Evolutionary conservation across 139 green algal species (phyloP).

Genomic region (Tetraselmis chui): DNA sequence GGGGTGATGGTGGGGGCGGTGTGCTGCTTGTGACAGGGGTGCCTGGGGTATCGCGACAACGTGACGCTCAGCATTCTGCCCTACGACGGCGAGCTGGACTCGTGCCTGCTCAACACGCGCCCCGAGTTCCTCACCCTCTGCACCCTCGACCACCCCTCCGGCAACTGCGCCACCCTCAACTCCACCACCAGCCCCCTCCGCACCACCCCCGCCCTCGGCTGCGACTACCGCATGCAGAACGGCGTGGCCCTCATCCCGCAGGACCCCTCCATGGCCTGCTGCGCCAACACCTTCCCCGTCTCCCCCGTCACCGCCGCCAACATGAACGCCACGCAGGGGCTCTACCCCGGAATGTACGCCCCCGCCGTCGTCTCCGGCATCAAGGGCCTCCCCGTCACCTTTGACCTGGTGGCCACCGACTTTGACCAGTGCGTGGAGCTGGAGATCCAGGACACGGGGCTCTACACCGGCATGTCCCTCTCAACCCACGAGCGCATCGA

Average conservation of each 20-base stretch:
- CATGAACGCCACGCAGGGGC: background rate
- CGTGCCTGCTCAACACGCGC: background rate
- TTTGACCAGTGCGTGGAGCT: constrained; percentile 29
- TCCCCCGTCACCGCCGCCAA: background rate
- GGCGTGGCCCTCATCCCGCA: background rate
- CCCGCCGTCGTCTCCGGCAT: constrained; percentile 5
- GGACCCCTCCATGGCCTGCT: background rate
- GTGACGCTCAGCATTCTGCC: background rate
- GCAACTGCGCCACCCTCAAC: constrained; percentile 15
- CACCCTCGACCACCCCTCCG: background rate
- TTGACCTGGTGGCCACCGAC: constrained; percentile 19
- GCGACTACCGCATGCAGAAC: background rate
- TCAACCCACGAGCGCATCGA: constrained; percentile 8
- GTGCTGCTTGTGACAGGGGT: no score
- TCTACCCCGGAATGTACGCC: constrained; percentile 2
- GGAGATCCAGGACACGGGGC: constrained; percentile 10
- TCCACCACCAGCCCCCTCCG: background rate
- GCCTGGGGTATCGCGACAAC: background rate
- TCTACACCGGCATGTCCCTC: constrained; percentile 18
- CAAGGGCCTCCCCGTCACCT: constrained; percentile 11
- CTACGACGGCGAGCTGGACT: background rate
- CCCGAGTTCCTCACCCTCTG: background rate
- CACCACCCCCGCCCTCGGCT: constrained; percentile 4
- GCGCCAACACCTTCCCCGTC: background rate
- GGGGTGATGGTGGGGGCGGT: no score